These are phyloP conservation scores for Taphrina communis DNA, from an alignment of 1,139 yeast genomes.

Conservation along the genomic window DNA sequence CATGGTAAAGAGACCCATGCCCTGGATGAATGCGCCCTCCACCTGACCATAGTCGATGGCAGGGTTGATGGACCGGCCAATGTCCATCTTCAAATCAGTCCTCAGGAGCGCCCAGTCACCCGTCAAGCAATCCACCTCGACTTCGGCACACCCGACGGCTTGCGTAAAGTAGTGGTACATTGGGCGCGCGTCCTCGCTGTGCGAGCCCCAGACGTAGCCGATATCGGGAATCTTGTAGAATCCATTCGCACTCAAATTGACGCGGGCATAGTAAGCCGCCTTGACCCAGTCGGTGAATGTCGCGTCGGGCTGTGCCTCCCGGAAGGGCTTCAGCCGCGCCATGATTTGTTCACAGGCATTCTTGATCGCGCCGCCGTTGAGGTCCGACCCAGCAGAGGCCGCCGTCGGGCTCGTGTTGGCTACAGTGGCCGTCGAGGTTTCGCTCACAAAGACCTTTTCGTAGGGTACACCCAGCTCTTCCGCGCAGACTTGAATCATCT, in stretches of 20 bases:
- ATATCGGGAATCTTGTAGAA: slow-evolving; percentile 60
- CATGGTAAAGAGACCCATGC: slow-evolving; percentile 58
- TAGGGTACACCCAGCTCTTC: slow-evolving; percentile 55
- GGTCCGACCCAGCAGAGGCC: slow-evolving; percentile 57
- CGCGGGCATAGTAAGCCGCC: slow-evolving; percentile 56
- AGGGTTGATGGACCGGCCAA: slow-evolving; percentile 57
- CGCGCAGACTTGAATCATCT: slow-evolving; percentile 58
- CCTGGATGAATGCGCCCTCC: slow-evolving; percentile 59
- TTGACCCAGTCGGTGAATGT: slow-evolving; percentile 54
- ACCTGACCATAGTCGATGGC: slow-evolving; percentile 60
- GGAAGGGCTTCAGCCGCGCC: slow-evolving; percentile 54
- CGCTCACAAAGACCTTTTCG: slow-evolving; percentile 55
- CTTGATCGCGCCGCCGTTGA: slow-evolving; percentile 58
- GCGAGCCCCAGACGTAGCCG: slow-evolving; percentile 54
- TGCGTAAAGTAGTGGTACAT: slow-evolving; percentile 58
- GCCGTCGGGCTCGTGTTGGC: slow-evolving; percentile 59
- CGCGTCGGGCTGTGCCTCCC: slow-evolving; percentile 53
- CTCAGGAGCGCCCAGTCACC: slow-evolving; percentile 57
- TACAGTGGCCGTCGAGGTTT: slow-evolving; percentile 57
- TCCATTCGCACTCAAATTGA: slow-evolving; percentile 58
- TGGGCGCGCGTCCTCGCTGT: slow-evolving; percentile 54
- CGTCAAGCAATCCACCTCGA: slow-evolving; percentile 57
- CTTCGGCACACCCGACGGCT: slow-evolving; percentile 55
- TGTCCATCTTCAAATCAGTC: slow-evolving; percentile 57
- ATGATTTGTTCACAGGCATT: slow-evolving; percentile 57